Conservation (phyloP, 164 flowering plant genomes). For the Liriodendron chinense region DNA sequence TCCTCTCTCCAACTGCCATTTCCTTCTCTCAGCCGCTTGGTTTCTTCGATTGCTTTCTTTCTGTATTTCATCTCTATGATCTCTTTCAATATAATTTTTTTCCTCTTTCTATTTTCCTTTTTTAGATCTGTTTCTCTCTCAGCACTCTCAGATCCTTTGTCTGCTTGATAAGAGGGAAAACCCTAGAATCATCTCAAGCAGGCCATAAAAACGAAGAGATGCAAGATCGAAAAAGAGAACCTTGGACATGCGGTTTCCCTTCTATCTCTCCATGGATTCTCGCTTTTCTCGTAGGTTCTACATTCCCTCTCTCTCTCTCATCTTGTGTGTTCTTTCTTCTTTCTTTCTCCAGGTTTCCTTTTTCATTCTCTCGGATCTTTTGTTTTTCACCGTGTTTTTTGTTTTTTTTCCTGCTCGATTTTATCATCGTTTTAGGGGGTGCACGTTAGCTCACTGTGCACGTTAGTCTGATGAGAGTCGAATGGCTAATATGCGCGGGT, state of each 20-base stretch:
- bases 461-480: no score
- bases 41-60: no score
- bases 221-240: background rate
- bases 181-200: no score
- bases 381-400: background rate
- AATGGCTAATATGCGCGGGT: no score
- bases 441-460: no score
- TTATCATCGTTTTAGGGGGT: background rate
- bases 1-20: no score
- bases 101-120: background rate
- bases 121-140: background rate
- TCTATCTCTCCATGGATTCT: background rate
- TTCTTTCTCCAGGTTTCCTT: background rate
- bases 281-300: slow-evolving; percentile 12
- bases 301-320: background rate
- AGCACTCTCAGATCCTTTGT: background rate
- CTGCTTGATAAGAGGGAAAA: no score
- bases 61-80: no score
- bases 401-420: background rate
- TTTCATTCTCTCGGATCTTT: background rate
- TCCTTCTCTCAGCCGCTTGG: no score
- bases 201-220: no score
- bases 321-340: background rate
- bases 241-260: slow-evolving; percentile 11
- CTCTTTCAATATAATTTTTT: background rate